Conservation (phyloP, 768 basidiomycete genomes). For the Macrocybe gigantea region DNA sequence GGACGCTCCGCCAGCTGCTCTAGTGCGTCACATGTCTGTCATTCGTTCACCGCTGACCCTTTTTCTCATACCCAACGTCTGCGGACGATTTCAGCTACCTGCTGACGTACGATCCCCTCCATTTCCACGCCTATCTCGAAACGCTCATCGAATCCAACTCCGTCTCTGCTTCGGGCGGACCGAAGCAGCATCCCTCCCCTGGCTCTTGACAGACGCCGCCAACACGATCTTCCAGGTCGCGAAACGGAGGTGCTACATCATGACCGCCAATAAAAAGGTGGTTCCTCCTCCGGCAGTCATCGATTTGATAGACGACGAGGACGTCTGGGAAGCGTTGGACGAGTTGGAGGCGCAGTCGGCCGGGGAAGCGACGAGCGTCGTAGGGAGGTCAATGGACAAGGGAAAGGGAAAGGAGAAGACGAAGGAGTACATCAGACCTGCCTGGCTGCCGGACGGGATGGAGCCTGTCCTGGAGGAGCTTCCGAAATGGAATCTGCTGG, state of each 20-base stretch:
- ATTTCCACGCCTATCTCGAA: slow-evolving; percentile 90
- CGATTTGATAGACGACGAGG: slow-evolving; percentile 54
- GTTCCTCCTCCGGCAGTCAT: slow-evolving; percentile 19
- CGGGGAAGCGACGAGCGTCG: too few relatives aligned
- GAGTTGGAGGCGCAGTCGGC: slow-evolving; percentile 39
- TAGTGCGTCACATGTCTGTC: slow-evolving; percentile 38
- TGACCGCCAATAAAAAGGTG: slow-evolving; percentile 16
- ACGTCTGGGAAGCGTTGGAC: slow-evolving; percentile 70
- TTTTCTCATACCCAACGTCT: neutral
- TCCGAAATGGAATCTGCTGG: slow-evolving; percentile 88
- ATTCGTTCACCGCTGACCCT: neutral
- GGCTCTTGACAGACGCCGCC: slow-evolving; percentile 92
- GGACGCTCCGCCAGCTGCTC: slow-evolving; percentile 77
- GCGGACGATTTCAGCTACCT: slow-evolving; percentile 53
- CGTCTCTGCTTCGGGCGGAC: slow-evolving; percentile 38
- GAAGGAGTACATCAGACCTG: slow-evolving; percentile 20
- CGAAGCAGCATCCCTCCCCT: slow-evolving; percentile 67
- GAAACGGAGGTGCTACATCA: slow-evolving; percentile 73
- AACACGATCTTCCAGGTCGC: slow-evolving; percentile 80
- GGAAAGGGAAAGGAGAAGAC: slow-evolving; percentile 13
- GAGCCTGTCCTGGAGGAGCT: slow-evolving; percentile 89
- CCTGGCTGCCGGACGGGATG: slow-evolving; percentile 73
- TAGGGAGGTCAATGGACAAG: slow-evolving; percentile 3
- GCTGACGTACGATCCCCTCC: slow-evolving; percentile 84
- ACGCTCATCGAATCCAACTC: slow-evolving; percentile 65